Percentiles rank a stretch among this genome's conserved stretches.
These are phyloP conservation scores for Tubosaeta brunneosetosa DNA, from an alignment of 768 basidiomycete genomes.

Conservation along the genomic window DNA sequence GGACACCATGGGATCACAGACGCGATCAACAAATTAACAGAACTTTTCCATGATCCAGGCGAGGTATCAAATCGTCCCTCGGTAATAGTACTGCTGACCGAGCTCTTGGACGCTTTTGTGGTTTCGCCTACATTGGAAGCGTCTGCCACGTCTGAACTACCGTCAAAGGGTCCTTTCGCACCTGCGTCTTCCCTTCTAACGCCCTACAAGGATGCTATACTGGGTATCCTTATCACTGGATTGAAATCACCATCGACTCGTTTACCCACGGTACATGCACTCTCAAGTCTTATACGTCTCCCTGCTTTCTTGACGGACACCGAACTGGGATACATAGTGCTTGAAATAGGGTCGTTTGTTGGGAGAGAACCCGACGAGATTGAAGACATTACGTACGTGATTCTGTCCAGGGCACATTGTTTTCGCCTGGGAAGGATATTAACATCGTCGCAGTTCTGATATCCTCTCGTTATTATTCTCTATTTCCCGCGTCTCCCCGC, in stretches of 20 bases:
- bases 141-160: not conserved
- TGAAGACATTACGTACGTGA: constrained; percentile 47
- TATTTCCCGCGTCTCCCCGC: constrained; percentile 56
- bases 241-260: constrained; percentile 49
- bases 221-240: constrained; percentile 60
- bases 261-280: constrained; percentile 56
- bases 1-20: constrained; percentile 64
- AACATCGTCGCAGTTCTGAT: constrained; percentile 41
- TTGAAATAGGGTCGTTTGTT: constrained; percentile 68
- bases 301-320: constrained; percentile 57
- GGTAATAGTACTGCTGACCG: constrained; percentile 62
- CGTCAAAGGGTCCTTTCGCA: constrained; percentile 28
- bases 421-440: not conserved
- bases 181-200: constrained; percentile 37
- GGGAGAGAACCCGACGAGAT: constrained; percentile 42
- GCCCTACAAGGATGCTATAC: constrained; percentile 71
- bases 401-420: not conserved
- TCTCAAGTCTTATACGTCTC: constrained; percentile 65
- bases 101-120: constrained; percentile 50
- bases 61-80: constrained; percentile 64
- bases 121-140: not conserved
- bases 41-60: constrained; percentile 67
- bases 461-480: constrained; percentile 59
- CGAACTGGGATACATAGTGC: constrained; percentile 77
- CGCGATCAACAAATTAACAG: constrained; percentile 70